Evolutionary conservation across 306 rosid genomes (phyloP), one percentile per base, ranked within the genome.

Genomic region (Rosa rugosa): DNA sequence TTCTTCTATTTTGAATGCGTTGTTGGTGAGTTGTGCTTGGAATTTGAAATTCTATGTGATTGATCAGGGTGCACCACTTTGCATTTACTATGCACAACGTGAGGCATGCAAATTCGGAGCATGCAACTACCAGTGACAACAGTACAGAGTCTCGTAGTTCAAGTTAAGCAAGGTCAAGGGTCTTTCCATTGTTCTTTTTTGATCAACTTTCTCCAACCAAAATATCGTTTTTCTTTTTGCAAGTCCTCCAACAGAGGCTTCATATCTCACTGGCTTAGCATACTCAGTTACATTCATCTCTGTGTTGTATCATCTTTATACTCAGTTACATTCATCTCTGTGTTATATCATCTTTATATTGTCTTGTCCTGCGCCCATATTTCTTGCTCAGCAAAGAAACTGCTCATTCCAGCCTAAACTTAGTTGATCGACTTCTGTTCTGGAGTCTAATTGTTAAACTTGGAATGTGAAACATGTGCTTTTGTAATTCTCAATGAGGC

Each of bases 41-140:
- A 62, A 54, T 83, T 76, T 71, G 81, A 80, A 81, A 57, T 82
- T 78, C 81, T 79, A 60, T 82, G 79, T 87, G 77, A 57, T 57
- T 84, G 45, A 79, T 73, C 93, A 96, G 99, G 99, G 97, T 75
- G 94, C 99, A 65, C 90, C 91, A 11, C 87, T 88, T 62, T 96
- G 98, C 82, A 86, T 90, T 86, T 97, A 93, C 88, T 96, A 89
- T 85, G 84, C 89, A 4, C 98, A 96, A 82, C 92, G 84, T 72
- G 99, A 97, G 79, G 85, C 87, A 51, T 96, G 99, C 79, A 96
- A 91, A 82, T 96, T 91, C 79, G 98, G 99, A 63, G 90, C 93
- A 54, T 96, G 98, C 87, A 17, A 80, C 85, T 83, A 78, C 79
- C 84, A 85, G 87, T 76, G 80, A 80, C 82, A 78, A 80, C 77